A percentile compares a stretch with the other conserved stretches of the same genome.
phyloP scores from a whole-genome alignment of 2,329 filamentous ascomycete genomes.

The Alternaria triticina region DNA sequence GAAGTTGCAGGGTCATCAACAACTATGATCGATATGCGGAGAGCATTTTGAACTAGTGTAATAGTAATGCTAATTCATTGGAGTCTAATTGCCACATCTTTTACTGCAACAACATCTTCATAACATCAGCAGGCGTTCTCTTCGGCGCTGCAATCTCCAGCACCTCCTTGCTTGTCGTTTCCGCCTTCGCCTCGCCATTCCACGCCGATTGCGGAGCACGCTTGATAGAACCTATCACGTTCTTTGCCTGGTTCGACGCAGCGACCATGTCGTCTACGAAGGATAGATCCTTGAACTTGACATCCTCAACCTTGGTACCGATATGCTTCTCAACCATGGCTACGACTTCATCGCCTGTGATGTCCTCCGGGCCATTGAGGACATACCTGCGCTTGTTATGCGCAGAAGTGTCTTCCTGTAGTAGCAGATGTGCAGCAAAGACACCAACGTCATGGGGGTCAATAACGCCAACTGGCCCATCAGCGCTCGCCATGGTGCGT shows the following conservation, averaged over 20 bases:
- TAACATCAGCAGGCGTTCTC: background rate
- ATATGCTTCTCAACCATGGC: slow-evolving; percentile 19
- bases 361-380: slow-evolving; percentile 21
- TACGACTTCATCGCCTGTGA: slow-evolving; percentile 18
- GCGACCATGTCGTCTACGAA: slow-evolving; percentile 17
- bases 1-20: background rate
- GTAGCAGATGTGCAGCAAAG: slow-evolving; percentile 20
- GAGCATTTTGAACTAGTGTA: background rate
- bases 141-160: slow-evolving; percentile 18
- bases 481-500: background rate
- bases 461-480: slow-evolving; percentile 14
- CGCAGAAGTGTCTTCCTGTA: slow-evolving; percentile 6
- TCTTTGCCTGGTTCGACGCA: slow-evolving; percentile 10
- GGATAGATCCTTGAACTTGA: slow-evolving; percentile 15
- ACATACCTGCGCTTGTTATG: slow-evolving; percentile 22
- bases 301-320: slow-evolving; percentile 16
- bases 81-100: background rate
- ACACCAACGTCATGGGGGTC: slow-evolving; percentile 22
- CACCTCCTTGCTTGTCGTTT: slow-evolving; percentile 23
- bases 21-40: background rate
- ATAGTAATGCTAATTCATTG: background rate
- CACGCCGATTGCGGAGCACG: slow-evolving; percentile 9
- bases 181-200: slow-evolving; percentile 13
- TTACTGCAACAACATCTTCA: background rate
- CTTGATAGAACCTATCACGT: slow-evolving; percentile 16